Conservation (phyloP, 139 green algal species). For the Coelastrella sp. region DNA sequence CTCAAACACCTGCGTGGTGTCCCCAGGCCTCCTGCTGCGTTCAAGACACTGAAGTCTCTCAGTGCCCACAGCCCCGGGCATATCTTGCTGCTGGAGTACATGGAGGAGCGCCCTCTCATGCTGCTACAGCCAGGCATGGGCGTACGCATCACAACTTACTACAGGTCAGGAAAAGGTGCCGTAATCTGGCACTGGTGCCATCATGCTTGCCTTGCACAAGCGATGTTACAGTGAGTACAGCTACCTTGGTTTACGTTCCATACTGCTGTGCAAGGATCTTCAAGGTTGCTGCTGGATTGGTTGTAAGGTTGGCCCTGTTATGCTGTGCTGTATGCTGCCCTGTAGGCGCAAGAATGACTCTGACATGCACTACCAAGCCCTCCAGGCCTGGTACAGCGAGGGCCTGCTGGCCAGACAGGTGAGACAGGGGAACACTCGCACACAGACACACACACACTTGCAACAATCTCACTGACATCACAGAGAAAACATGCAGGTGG, state of each 20-base stretch:
- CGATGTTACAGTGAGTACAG: no score
- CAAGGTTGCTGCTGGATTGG: no score
- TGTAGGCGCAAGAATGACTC: constrained; percentile 34
- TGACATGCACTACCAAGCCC: constrained; percentile 35
- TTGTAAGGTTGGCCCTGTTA: no score
- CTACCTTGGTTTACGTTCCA: not conserved
- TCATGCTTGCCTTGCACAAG: no score
- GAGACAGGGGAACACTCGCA: not conserved
- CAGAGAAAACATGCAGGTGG: no score
- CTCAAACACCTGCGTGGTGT: not conserved
- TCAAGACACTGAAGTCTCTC: constrained; percentile 69
- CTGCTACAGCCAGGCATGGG: constrained; percentile 85
- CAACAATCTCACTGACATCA: not conserved
- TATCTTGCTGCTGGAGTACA: constrained; percentile 82
- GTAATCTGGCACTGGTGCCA: no score
- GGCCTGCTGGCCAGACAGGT: constrained; percentile 31
- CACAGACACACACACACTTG: not conserved
- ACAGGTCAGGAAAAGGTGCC: constrained; percentile 51
- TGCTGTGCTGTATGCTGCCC: not conserved
- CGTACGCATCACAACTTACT: constrained; percentile 78
- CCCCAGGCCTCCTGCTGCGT: constrained; percentile 60
- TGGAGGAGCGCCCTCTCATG: constrained; percentile 82
- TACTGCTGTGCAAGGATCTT: no score
- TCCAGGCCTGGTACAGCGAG: constrained; percentile 31
- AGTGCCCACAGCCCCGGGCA: constrained; percentile 63